Conservation (phyloP, 345 rosid genomes). For the Aegle marmelos region DNA sequence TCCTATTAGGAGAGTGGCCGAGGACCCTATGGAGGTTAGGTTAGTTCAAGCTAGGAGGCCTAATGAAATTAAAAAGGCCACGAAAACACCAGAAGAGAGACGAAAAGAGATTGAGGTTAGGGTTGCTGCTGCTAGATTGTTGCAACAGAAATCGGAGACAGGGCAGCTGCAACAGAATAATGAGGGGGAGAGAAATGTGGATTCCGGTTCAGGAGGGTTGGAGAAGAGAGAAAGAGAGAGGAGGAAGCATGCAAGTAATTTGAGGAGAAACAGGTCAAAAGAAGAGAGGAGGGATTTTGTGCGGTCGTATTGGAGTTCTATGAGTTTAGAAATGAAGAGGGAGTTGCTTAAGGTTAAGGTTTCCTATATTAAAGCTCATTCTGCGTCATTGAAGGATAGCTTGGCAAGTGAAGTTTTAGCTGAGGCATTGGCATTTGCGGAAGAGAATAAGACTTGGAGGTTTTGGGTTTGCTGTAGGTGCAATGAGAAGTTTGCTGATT, state of each 20-base stretch:
- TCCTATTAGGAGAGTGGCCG: slow-evolving; percentile 63
- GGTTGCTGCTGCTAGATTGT: slow-evolving; percentile 82
- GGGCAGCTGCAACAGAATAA: slow-evolving; percentile 21
- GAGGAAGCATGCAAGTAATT: slow-evolving; percentile 53
- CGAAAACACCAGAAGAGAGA: slow-evolving; percentile 83
- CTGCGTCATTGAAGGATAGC: slow-evolving; percentile 54
- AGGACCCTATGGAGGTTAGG: slow-evolving; percentile 90
- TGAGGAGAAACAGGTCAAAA: slow-evolving; percentile 52
- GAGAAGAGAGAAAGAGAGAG: slow-evolving; percentile 69
- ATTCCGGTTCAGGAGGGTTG: slow-evolving; percentile 31
- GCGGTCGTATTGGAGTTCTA: slow-evolving; percentile 64
- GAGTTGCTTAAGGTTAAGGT: slow-evolving; percentile 60
- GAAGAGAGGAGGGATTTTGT: slow-evolving; percentile 67
- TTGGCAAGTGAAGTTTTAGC: slow-evolving; percentile 50
- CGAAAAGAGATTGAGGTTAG: slow-evolving; percentile 96
- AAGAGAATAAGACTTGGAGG: slow-evolving; percentile 66
- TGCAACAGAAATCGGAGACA: slow-evolving; percentile 79
- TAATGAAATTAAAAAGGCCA: slow-evolving; percentile 89
- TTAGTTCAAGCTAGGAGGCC: slow-evolving; percentile 72
- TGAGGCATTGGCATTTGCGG: slow-evolving; percentile 60
- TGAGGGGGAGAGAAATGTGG: slow-evolving; percentile 36
- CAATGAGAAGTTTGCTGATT: slow-evolving; percentile 51
- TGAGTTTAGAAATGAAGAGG: slow-evolving; percentile 55
- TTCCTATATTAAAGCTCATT: slow-evolving; percentile 60
- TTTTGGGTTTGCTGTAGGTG: slow-evolving; percentile 84